Base-by-base conservation (phyloP, 495 filamentous ascomycete genomes). In the Trichoderma parareesei region DNA sequence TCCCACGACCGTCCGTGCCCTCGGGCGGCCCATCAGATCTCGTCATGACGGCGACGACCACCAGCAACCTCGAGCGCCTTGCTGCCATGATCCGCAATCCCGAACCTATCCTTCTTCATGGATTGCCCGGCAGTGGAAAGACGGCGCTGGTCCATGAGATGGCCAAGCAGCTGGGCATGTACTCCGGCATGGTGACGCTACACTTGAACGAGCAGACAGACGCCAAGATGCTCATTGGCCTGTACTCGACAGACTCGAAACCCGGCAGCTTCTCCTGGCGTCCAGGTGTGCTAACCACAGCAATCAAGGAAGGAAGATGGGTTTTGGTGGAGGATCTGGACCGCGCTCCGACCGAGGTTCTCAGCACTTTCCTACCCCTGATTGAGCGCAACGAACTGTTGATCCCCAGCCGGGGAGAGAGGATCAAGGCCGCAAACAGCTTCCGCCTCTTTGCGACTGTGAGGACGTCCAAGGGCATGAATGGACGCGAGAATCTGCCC, bases 161-260 rank as follows among this genome's bases (percentile, higher is more conserved):
- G 66, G 92, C 95, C 27, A 81, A 81, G 67, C 84, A 84, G 49
- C 83, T 97, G 66, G 88, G 88, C 35, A 88, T 89, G 66, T 81
- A 87, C 7, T 78, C 83, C 35, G 84, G 85, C 48, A 88, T 98
- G 84, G 85, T 98, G 42, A 96, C 92, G 9, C 81, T 99, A 42
- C 92, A 98, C 71, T 80, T 99, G 38, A 97, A 97, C 70, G 95
- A 97, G 73, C 95, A 99, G 75, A 96, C 90, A 0, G 95, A 99
- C 77, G 92, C 92, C 0, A 99, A 97, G 70, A 87, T 94, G 74
- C 84, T 99, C 46, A 83, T 98, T 68, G 95, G 95, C 14, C 85
- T 96, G 78, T 97, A 99, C 74, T 87, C 92, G 8, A 92, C 91
- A n/a, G 81, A 81, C 38, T 88, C 88, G 16, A 89, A 87, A 55